Percentiles rank a stretch among this genome's conserved stretches.
These are phyloP conservation scores for Trametes maxima DNA, from an alignment of 768 basidiomycete genomes.

Conservation along the genomic window DNA sequence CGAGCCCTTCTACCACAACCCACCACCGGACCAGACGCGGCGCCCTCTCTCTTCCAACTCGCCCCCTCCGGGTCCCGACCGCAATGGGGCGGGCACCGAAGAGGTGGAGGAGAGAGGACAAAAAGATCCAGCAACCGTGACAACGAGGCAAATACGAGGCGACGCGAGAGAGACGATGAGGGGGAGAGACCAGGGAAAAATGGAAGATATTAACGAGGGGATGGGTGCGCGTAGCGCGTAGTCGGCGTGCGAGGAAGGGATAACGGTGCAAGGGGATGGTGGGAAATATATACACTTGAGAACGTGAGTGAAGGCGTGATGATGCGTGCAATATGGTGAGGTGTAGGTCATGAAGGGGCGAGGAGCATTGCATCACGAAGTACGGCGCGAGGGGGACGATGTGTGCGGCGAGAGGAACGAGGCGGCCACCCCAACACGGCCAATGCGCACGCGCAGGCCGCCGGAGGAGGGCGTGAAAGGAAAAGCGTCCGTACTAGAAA, in stretches of 20 bases:
- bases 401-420: conserved; percentile 28
- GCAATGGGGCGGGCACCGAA: conserved; percentile 32
- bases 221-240: conserved; percentile 16
- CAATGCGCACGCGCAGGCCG: conserved; percentile 7
- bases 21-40: conserved; percentile 43
- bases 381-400: conserved; percentile 34
- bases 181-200: conserved; percentile 23
- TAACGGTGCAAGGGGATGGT: conserved; percentile 24
- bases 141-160: conserved; percentile 7
- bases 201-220: conserved; percentile 19
- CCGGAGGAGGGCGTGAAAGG: conserved; percentile 48
- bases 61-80: conserved; percentile 48
- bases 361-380: conserved; percentile 24
- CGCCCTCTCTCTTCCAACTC: conserved; percentile 74
- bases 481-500: conserved; percentile 76
- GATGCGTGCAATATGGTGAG: conserved; percentile 22
- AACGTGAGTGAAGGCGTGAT: conserved; percentile 26
- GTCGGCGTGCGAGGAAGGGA: conserved; percentile 25
- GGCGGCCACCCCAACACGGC: conserved; percentile 20
- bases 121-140: conserved; percentile 38
- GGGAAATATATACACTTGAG: conserved; percentile 26
- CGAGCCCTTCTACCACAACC: conserved; percentile 10
- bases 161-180: conserved; percentile 19
- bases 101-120: conserved; percentile 73
- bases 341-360: conserved; percentile 16